Conservation (phyloP, 371 early-diverging fungal species). For the Haplosporangium sp. region DNA sequence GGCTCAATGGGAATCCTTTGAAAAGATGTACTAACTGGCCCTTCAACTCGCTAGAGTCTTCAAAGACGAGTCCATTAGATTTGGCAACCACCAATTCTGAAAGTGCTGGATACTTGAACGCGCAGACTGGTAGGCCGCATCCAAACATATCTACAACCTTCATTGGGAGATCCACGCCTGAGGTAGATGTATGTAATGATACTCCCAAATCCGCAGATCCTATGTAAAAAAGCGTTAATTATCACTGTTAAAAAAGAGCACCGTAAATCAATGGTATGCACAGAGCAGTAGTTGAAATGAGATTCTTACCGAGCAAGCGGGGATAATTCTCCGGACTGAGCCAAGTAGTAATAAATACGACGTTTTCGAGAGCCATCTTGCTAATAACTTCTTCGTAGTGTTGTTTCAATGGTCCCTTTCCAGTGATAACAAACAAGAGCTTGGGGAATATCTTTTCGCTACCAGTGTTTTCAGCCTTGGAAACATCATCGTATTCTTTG, state of each 20-base stretch:
- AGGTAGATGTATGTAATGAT: constrained; percentile 91
- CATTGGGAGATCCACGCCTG: constrained; percentile 97
- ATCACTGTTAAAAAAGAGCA: too few relatives aligned
- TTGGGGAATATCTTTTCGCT: constrained; percentile 60
- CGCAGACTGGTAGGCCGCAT: constrained; percentile 91
- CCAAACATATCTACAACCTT: constrained; percentile 99
- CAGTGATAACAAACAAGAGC: constrained; percentile 90
- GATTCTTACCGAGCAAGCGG: constrained; percentile 71
- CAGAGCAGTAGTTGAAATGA: neutral
- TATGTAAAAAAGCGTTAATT: constrained; percentile 6
- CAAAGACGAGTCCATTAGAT: constrained; percentile 86
- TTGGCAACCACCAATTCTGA: constrained; percentile 81
- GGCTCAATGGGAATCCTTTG: constrained; percentile 32
- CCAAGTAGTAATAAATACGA: constrained; percentile 86
- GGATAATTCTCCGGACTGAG: constrained; percentile 88
- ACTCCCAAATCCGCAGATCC: constrained; percentile 93
- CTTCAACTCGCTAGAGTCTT: constrained; percentile 73
- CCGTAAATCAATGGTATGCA: too few relatives aligned
- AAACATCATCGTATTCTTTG: constrained; percentile 68
- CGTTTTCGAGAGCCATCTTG: constrained; percentile 62
- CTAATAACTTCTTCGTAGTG: constrained; percentile 75
- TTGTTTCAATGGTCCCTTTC: constrained; percentile 88
- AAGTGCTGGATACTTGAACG: constrained; percentile 65
- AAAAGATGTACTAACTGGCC: constrained; percentile 58
- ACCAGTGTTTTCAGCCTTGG: constrained; percentile 35